Evolutionary conservation across 2,329 filamentous ascomycete genomes (phyloP).

Genomic region (Alternaria sp.): DNA sequence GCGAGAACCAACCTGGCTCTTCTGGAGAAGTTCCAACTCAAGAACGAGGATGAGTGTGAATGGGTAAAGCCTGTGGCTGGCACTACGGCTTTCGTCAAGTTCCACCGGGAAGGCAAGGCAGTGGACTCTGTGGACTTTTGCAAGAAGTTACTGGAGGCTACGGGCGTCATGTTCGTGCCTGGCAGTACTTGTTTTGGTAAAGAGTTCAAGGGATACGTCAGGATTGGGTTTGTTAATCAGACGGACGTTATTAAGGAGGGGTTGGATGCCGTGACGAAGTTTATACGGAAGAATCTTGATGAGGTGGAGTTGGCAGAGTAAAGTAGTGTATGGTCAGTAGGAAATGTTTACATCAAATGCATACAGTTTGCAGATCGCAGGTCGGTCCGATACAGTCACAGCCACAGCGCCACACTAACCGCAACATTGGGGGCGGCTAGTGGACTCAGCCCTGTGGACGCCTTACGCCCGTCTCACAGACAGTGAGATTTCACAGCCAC

Average conservation of each 20-base stretch:
- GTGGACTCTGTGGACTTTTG: slow-evolving; percentile 79
- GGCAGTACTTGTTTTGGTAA: slow-evolving; percentile 76
- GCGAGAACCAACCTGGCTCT: slow-evolving; percentile 71
- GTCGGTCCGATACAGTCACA: neutral
- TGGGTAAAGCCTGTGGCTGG: slow-evolving; percentile 80
- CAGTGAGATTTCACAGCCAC: neutral
- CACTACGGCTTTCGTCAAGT: slow-evolving; percentile 79
- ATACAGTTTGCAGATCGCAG: neutral
- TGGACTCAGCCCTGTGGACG: neutral
- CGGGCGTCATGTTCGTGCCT: slow-evolving; percentile 76
- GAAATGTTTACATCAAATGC: neutral
- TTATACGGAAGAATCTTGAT: slow-evolving; percentile 63
- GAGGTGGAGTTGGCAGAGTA: slow-evolving; percentile 51
- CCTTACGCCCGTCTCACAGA: neutral
- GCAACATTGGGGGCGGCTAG: neutral
- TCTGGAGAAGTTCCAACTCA: slow-evolving; percentile 70
- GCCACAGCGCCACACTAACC: neutral
- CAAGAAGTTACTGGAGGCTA: slow-evolving; percentile 68
- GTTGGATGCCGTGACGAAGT: slow-evolving; percentile 61
- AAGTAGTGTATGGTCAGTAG: neutral
- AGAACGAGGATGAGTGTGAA: slow-evolving; percentile 66
- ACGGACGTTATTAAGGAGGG: slow-evolving; percentile 73
- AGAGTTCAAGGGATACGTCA: slow-evolving; percentile 74
- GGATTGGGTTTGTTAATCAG: slow-evolving; percentile 77
- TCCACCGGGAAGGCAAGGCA: slow-evolving; percentile 65